Conservation (phyloP, 495 filamentous ascomycete species). For the Gamarada debralockiae region DNA sequence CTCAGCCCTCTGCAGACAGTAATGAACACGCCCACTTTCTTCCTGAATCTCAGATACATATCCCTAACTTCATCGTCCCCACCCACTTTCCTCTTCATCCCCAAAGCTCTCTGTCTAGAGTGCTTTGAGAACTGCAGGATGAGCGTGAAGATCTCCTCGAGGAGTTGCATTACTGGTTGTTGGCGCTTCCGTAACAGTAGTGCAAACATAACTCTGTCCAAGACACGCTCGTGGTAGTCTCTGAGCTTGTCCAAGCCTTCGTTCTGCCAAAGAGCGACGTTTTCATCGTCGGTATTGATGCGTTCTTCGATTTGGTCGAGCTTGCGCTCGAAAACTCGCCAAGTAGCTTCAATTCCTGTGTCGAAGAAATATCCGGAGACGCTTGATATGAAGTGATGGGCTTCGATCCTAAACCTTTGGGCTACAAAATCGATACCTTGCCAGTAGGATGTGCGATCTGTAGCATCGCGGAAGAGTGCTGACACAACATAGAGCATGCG, state of each 20-base stretch:
- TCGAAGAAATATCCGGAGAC: conserved; percentile 74
- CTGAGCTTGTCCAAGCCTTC: conserved; percentile 59
- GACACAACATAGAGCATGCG: conserved; percentile 79
- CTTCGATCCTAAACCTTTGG: conserved; percentile 66
- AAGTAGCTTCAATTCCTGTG: conserved; percentile 64
- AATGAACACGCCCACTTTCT: conserved; percentile 65
- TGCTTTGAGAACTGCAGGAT: conserved; percentile 66
- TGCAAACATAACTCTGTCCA: conserved; percentile 74
- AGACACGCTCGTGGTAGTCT: conserved; percentile 67
- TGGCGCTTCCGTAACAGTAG: conserved; percentile 69
- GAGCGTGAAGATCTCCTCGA: conserved; percentile 73
- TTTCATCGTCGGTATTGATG: conserved; percentile 40
- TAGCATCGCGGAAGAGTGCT: conserved; percentile 61
- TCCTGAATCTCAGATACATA: conserved; percentile 60
- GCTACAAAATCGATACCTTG: conserved; percentile 24
- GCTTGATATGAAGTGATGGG: conserved; percentile 69
- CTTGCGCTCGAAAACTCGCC: conserved; percentile 63
- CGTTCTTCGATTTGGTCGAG: conserved; percentile 58
- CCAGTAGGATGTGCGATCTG: conserved; percentile 31
- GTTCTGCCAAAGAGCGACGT: conserved; percentile 23
- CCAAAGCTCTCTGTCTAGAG: conserved; percentile 28
- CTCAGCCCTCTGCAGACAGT: conserved; percentile 56
- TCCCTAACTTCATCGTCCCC: conserved; percentile 42
- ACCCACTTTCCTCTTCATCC: conserved; percentile 27
- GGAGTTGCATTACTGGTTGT: conserved; percentile 61